Evolutionary conservation across 441 rosid species (phyloP).

Genomic region (Euphorbia celastroides): DNA sequence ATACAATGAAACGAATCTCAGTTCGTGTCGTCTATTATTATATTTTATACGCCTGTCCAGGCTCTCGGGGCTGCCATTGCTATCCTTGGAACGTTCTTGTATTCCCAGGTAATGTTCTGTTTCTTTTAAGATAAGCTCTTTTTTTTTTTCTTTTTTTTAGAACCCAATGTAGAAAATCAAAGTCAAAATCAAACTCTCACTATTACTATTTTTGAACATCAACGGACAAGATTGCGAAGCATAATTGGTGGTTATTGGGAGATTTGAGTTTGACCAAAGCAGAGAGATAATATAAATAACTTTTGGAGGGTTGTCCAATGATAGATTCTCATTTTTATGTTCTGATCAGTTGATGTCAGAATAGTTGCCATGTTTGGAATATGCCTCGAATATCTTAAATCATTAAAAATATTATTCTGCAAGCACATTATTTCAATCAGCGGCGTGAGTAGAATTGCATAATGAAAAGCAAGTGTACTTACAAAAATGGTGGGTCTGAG

Average conservation of each 20-base stretch:
- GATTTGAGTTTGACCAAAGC: neutral
- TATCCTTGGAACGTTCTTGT: constrained; percentile 83
- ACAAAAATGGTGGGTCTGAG: neutral
- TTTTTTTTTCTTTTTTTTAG: too few relatives aligned
- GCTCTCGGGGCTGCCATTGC: constrained; percentile 95
- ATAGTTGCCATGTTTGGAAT: constrained; percentile 8
- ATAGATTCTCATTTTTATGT: neutral
- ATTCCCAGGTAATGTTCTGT: constrained; percentile 79
- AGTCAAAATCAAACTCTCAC: too few relatives aligned
- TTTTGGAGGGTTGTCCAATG: neutral
- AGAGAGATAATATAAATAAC: constrained; percentile 3
- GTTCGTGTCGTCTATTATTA: constrained; percentile 86
- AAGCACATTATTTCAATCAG: neutral
- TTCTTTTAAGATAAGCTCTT: too few relatives aligned
- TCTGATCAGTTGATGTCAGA: constrained; percentile 1
- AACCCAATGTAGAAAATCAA: too few relatives aligned
- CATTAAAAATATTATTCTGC: neutral
- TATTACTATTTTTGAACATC: too few relatives aligned
- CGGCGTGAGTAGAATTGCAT: neutral
- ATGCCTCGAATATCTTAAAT: constrained; percentile 18
- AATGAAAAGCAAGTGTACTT: neutral
- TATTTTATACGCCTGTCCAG: constrained; percentile 78
- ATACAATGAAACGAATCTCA: constrained; percentile 90
- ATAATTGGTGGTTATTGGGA: neutral
- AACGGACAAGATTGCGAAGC: too few relatives aligned